Conservation (phyloP, 169 alveolate genomes). For the Plasmodium relictum region DNA sequence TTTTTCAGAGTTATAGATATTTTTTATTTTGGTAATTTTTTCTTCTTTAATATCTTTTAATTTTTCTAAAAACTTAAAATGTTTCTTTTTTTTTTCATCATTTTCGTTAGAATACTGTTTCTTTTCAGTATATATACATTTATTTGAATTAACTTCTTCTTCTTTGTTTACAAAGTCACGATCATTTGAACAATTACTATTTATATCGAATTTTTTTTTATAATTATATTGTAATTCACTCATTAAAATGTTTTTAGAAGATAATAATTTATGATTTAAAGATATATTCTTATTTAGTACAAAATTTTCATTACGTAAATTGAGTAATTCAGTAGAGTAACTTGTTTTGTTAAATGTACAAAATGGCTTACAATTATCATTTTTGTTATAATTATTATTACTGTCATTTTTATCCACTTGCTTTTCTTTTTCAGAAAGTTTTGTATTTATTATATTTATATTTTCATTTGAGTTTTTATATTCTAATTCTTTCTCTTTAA, state of each 20-base stretch:
- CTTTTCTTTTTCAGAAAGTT: not conserved
- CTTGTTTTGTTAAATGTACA: too few relatives aligned
- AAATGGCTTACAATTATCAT: not conserved
- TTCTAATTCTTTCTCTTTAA: not conserved
- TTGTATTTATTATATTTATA: not conserved
- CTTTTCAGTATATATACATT: too few relatives aligned
- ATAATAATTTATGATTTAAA: not conserved
- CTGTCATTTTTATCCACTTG: not conserved
- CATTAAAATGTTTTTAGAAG: not conserved
- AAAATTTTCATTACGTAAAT: not conserved
- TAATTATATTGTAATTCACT: conserved; percentile 7
- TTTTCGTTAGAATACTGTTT: not conserved
- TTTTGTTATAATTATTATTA: not conserved
- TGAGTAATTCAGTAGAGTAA: too few relatives aligned
- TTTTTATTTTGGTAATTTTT: conserved; percentile 56
- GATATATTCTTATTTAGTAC: not conserved
- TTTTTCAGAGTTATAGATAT: conserved; percentile 64
- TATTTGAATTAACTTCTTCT: not conserved
- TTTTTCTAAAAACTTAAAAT: conserved; percentile 31
- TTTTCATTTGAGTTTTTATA: not conserved
- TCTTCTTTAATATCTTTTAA: conserved; percentile 68
- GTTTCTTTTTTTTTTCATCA: conserved; percentile 19
- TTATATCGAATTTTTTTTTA: not conserved
- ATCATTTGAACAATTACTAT: conserved; percentile 13
- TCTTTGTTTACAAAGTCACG: conserved; percentile 1